These are phyloP conservation scores for Agastache rugosa DNA, from an alignment of 257 asterid species.

Conservation along the genomic window DNA sequence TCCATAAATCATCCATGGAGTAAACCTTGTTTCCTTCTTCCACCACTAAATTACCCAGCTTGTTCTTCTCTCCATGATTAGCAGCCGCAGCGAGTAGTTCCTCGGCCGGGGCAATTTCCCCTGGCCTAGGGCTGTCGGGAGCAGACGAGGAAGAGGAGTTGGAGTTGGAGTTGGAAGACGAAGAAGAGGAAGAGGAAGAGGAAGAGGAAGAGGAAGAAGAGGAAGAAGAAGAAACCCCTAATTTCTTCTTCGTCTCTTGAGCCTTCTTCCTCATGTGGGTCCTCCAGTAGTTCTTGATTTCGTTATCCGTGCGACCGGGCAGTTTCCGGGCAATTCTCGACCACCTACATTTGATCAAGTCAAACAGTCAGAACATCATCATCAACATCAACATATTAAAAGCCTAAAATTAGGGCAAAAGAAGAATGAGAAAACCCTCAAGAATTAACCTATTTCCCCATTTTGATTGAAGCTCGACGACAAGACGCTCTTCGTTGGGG, in stretches of 20 bases:
- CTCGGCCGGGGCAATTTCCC: conserved; percentile 17
- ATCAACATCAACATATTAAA: neutral
- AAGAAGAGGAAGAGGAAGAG: conserved; percentile 50
- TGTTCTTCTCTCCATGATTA: neutral
- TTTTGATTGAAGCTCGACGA: conserved; percentile 78
- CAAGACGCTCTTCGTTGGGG: conserved; percentile 73
- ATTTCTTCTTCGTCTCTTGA: conserved; percentile 64
- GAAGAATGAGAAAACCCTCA: neutral
- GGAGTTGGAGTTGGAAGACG: conserved; percentile 53
- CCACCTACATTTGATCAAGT: conserved; percentile 58
- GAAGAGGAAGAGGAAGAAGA: conserved; percentile 52
- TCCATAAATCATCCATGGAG: conserved; percentile 88
- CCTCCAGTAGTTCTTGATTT: conserved; percentile 92
- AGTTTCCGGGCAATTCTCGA: conserved; percentile 83
- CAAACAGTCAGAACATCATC: neutral
- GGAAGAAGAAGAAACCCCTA: conserved; percentile 25
- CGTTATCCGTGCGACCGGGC: conserved; percentile 94
- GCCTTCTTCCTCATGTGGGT: conserved; percentile 85
- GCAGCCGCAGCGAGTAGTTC: neutral
- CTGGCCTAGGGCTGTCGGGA: conserved; percentile 36
- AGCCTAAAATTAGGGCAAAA: neutral
- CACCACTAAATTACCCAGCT: conserved; percentile 27
- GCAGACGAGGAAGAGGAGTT: conserved; percentile 49
- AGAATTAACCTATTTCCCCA: conserved; percentile 76
- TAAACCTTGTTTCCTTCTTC: conserved; percentile 46